Evolutionary conservation across 768 basidiomycete species (phyloP).

Genomic region (Cystobasidium ongulense): DNA sequence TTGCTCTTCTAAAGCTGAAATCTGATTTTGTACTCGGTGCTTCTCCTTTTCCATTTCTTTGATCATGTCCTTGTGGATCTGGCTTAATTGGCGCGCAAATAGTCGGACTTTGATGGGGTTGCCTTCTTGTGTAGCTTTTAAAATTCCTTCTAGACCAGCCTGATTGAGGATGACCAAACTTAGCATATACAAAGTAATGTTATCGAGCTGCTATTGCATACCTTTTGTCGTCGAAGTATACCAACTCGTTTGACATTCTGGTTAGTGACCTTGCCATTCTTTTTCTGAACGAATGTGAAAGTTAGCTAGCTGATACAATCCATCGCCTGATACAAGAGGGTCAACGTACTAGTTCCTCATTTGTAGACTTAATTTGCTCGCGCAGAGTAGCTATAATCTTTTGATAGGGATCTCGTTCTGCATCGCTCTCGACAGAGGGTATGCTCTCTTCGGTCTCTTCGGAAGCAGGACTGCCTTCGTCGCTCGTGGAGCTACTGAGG

Average conservation of each 20-base stretch:
- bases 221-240: not conserved
- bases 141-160: not conserved
- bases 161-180: not conserved
- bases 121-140: slow-evolving; percentile 5
- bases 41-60: slow-evolving; percentile 11
- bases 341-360: not conserved
- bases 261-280: slow-evolving; percentile 10
- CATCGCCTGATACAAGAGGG: not conserved
- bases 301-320: not conserved
- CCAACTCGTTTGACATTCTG: slow-evolving; percentile 6
- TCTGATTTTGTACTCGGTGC: not conserved
- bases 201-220: too few species aligned
- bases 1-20: slow-evolving; percentile 3
- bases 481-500: not conserved
- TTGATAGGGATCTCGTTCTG: not conserved
- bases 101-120: slow-evolving; percentile 1
- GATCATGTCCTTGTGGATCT: slow-evolving; percentile 8
- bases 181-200: not conserved
- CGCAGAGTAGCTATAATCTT: not conserved
- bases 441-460: not conserved
- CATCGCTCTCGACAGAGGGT: not conserved
- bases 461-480: not conserved
- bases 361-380: slow-evolving; percentile 2
- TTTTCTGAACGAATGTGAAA: not conserved
- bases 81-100: slow-evolving; percentile 6